Base-by-base conservation (phyloP, 345 rosid genomes). In the Syzygium grande region DNA sequence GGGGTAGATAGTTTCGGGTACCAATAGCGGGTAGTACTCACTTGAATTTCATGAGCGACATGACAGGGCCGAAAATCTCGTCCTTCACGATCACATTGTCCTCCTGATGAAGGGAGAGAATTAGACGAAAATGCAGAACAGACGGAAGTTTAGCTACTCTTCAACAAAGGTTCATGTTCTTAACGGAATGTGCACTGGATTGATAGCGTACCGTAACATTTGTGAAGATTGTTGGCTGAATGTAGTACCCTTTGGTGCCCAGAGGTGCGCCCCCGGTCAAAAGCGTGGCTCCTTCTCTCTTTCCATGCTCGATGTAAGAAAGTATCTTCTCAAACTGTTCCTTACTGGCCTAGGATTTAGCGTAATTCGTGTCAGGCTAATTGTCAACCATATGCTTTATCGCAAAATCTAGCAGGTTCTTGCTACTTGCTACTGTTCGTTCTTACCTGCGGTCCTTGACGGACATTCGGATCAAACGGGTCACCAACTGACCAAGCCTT, bases 51-150 rank as follows among this genome's bases (percentile, higher is more conserved):
- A 93, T 92, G 61, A 96, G 85, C 13, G 93, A 90, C 96, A 95
- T 91, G 29, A 96, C 93, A 5, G 99, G 97, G 43, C 98, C 99
- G 17, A 96, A 96, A 38, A 96, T 96, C 91, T 96, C 98, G 0
- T 95, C 98, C 89, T 89, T 87, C n/a, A 92, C 93, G 41, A 96
- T 95, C 85, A 84, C 27, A 93, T 92, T 95, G 58, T 94, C 94
- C 43, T 93, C 98, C 98, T 96, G 92, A 19, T 5, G 19, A 21
- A 51, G 49, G 21, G 1, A 85, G 6, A 14, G n/a, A 55, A 41
- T 9, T 0, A 34, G 63, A 52, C 17, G n/a, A 41, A 51, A 23
- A 34, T 9, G 1, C 27, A 68, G 55, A n/a, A 19, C 51, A 43
- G 80, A 9, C 0, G 19, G 3, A 43, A 59, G 77, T 63, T 63